Evolutionary conservation across 352 stramenopile genomes (phyloP), one percentile per base, ranked within the genome.

Genomic region (Globisporangium iwayamae): DNA sequence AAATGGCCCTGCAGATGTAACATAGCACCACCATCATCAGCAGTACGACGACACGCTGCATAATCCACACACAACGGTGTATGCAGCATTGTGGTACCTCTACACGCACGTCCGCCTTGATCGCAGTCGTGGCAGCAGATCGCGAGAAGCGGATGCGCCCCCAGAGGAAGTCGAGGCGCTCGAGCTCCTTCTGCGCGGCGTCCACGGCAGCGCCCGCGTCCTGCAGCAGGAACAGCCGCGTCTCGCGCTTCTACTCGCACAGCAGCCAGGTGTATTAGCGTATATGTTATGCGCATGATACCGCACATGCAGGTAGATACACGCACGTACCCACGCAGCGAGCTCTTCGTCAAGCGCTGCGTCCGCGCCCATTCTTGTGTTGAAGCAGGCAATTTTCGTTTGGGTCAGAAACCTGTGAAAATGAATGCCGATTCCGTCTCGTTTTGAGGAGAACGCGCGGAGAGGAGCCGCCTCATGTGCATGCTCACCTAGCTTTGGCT

Each of bases 161-260:
- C 82, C 85, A 93, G 36, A 93, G 76, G 62, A 93, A 88, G 63
- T 93, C 82, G n/a, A 93, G 77, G 20, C 79, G 85, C 66, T 93
- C 85, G 9, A 93, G 68, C 59, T 93, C 85, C 16, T 85, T 74
- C 47, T 81, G 65, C 34, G 81, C 80, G 20, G 71, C 76, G 46
- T 80, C 68, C 20, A 89, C 67, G 14, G 78, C 67, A 32, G 76
- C 74, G 60, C 77, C 68, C 8, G 87, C 81, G 54, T 88, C 75
- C 62, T 84, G 81, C 47, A 81, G 67, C 55, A 92, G 62, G 60
- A 85, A 92, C 20, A 73, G 70, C 10, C 76, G 79, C 56, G 78
- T 80, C 65, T 90, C 83, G 11, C 72, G 68, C 60, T 80, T 89
- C 83, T 92, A 54, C 11, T 0, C 18, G 67, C 18, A 63, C 48